phyloP scores from a whole-genome alignment of 2,329 filamentous ascomycete species.

The Canariomyces notabilis region DNA sequence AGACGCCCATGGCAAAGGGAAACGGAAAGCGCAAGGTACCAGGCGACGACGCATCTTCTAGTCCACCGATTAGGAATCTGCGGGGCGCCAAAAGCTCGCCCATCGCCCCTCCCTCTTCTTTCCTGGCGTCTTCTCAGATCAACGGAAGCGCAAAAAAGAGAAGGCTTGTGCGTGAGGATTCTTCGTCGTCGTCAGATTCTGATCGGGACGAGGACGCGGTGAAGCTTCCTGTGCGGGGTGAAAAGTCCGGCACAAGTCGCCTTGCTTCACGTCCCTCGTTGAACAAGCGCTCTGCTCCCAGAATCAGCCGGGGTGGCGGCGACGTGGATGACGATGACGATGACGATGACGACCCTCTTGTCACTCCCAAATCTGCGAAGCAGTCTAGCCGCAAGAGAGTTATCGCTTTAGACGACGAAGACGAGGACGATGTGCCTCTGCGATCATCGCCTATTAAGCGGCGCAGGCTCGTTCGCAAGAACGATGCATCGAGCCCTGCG shows the following conservation, averaged over 20 bases:
- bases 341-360: constrained; percentile 15
- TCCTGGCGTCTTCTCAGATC: constrained; percentile 9
- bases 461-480: constrained; percentile 15
- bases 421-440: constrained; percentile 12
- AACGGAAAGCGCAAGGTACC: not conserved
- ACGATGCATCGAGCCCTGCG: not conserved
- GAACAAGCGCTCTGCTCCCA: constrained; percentile 21
- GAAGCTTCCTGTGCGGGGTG: constrained; percentile 16
- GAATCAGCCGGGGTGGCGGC: not conserved
- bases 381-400: constrained; percentile 10
- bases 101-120: constrained; percentile 1
- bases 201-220: not conserved
- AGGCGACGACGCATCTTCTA: not conserved
- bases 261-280: not conserved
- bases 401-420: constrained; percentile 15
- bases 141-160: constrained; percentile 1
- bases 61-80: not conserved
- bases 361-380: constrained; percentile 8
- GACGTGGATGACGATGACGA: constrained; percentile 14
- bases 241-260: constrained; percentile 23
- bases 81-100: not conserved
- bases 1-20: constrained; percentile 8
- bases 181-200: not conserved
- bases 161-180: not conserved
- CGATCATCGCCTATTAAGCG: constrained; percentile 19